phyloP scores from a whole-genome alignment of 2,329 filamentous ascomycete genomes.

The Arthroderma sp. region DNA sequence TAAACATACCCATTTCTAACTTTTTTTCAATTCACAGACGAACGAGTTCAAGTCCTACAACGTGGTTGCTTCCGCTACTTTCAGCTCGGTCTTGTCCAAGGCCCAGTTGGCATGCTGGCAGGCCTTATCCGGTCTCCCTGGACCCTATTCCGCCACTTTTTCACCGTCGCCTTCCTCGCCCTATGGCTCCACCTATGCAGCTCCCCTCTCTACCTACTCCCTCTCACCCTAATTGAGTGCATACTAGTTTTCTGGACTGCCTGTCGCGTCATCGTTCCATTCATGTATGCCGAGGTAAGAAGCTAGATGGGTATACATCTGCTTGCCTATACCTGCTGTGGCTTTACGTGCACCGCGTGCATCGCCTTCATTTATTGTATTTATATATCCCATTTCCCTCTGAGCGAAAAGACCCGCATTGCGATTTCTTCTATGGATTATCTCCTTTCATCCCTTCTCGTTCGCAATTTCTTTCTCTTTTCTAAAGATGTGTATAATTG shows the following conservation, averaged over 20 bases:
- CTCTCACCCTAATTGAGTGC: constrained; percentile 52
- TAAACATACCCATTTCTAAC: not conserved
- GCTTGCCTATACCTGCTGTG: not conserved
- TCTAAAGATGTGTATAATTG: not conserved
- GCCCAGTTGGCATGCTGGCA: constrained; percentile 67
- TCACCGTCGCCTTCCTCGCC: constrained; percentile 75
- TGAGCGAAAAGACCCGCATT: too few relatives aligned
- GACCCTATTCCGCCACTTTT: constrained; percentile 84
- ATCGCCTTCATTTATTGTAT: too few relatives aligned
- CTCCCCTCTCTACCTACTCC: constrained; percentile 42
- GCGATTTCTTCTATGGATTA: too few relatives aligned
- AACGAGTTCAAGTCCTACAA: constrained; percentile 66
- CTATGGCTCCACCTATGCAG: constrained; percentile 57
- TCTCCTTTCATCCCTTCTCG: too few relatives aligned
- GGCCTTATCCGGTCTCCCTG: constrained; percentile 67
- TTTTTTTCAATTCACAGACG: constrained; percentile 32
- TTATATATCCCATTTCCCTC: too few relatives aligned
- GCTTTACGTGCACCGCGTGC: too few relatives aligned
- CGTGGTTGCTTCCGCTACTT: constrained; percentile 91
- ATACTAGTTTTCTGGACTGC: constrained; percentile 66
- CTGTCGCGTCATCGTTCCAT: constrained; percentile 68
- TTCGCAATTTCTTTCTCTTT: not conserved
- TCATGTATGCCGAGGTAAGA: constrained; percentile 56
- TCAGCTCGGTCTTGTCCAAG: constrained; percentile 57
- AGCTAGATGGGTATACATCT: constrained; percentile 15